Conservation (phyloP, 768 basidiomycete genomes). For the Termitomyces sp. region DNA sequence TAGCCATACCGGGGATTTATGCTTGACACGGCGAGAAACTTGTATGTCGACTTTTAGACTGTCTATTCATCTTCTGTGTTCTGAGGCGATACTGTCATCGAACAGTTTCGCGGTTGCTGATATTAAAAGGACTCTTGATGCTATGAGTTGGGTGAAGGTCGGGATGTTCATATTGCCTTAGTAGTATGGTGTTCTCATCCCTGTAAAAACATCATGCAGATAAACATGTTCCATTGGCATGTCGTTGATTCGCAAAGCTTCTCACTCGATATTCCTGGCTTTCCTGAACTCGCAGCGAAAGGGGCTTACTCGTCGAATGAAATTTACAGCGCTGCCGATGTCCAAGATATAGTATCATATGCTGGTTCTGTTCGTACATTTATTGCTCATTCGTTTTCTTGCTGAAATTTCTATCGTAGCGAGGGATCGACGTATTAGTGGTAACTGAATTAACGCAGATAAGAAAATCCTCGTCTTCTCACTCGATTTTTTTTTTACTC, state of each 20-base stretch:
- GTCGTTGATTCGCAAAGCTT: slow-evolving; percentile 76
- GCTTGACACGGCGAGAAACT: slow-evolving; percentile 79
- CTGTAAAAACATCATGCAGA: slow-evolving; percentile 27
- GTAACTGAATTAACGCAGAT: slow-evolving; percentile 17
- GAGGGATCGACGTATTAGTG: slow-evolving; percentile 69
- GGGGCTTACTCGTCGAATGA: slow-evolving; percentile 62
- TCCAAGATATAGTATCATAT: slow-evolving; percentile 55
- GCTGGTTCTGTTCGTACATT: slow-evolving; percentile 51
- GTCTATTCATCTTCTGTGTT: neutral
- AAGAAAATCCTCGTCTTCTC: slow-evolving; percentile 14
- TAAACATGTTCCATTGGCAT: slow-evolving; percentile 81
- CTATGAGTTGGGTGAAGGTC: slow-evolving; percentile 72
- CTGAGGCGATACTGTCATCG: neutral
- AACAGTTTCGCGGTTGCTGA: slow-evolving; percentile 55
- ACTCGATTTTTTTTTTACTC: slow-evolving; percentile 26
- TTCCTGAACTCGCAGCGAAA: too few species aligned
- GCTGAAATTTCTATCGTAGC: slow-evolving; percentile 24
- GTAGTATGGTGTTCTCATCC: slow-evolving; percentile 23
- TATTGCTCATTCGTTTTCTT: slow-evolving; percentile 12
- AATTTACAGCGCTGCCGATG: slow-evolving; percentile 48
- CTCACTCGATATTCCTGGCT: slow-evolving; percentile 52
- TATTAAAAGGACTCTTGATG: slow-evolving; percentile 64
- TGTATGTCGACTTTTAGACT: slow-evolving; percentile 30
- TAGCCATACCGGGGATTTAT: slow-evolving; percentile 60
- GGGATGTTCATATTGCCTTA: slow-evolving; percentile 36